Base-by-base conservation (phyloP, 345 rosid species). In the Pistacia vera region DNA sequence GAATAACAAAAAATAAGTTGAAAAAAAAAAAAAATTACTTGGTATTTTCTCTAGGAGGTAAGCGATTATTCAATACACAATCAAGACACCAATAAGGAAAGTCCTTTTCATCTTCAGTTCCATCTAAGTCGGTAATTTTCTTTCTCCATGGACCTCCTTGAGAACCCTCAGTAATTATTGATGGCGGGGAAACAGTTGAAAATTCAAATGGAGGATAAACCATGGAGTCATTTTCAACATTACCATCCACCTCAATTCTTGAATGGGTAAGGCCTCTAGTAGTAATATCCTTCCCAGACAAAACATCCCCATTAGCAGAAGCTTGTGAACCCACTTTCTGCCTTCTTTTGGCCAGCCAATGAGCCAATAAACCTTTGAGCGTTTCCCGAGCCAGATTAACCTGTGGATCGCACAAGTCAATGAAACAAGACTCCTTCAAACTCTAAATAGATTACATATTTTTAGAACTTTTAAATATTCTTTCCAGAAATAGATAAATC, bases 61-160 rank as follows among this genome's bases (percentile, higher is more conserved):
- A 80, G 77, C 94, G 98, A 83, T 92, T 92, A 81, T 91, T 87
- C 87, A 97, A 81, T 74, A 94, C 86, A 74, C 97, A 95, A 46
- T 97, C 99, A 75, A 94, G 80, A 81, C 97, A 90, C 99, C 99
- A 97, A 91, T 85, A 84, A 61, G 99, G 99, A 63, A 97, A 83
- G 83, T 94, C 98, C 81, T 97, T 97, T 16, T 97, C 98, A 77
- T 97, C 96, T 81, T 97, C 98, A 16, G 89, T 87, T 83, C 98
- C 98, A 73, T 88, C 92, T 73, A 92, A 88, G 75, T 92, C 98
- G 10, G 93, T 87, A 74, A 90, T 88, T 84, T 90, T 94, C 86
- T 93, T 97, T 84, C 99, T 97, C 99, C 99, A 94, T 4, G 91
- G 96, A 55, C 97, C 97, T 63, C 98, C 99, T 81, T 92, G 98